Evolutionary conservation across 139 green algal species (phyloP).

Genomic region (Medakamo hakoo): DNA sequence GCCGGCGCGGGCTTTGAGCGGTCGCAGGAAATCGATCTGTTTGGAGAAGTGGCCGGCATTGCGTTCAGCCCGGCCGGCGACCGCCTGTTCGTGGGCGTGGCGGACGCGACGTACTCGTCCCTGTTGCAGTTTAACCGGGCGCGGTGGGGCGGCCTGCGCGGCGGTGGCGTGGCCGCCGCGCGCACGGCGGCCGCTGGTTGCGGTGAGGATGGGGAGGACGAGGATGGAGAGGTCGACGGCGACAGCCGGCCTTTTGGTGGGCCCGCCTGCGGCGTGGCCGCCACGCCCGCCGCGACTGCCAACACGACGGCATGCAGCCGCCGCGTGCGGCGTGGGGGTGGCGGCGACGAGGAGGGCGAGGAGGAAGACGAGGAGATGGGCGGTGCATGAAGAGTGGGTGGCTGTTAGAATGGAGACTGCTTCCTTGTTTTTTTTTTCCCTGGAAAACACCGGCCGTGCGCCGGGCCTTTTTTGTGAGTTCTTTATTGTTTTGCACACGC

Average conservation of each 20-base stretch:
- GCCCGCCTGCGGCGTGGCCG: too few relatives aligned
- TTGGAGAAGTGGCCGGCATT: conserved; percentile 43
- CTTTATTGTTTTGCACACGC: neutral
- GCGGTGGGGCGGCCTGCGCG: too few relatives aligned
- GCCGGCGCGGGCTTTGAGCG: conserved; percentile 16
- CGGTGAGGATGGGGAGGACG: too few relatives aligned
- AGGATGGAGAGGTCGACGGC: neutral
- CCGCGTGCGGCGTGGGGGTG: too few relatives aligned
- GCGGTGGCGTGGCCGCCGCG: too few relatives aligned
- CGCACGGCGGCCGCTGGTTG: too few relatives aligned
- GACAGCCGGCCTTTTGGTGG: too few relatives aligned
- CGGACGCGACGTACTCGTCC: conserved; percentile 14
- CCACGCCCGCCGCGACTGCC: too few relatives aligned
- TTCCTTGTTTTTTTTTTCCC: neutral
- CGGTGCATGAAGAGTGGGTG: neutral
- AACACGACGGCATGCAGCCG: too few relatives aligned
- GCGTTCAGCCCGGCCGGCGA: conserved; percentile 20
- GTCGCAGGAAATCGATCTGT: conserved; percentile 65
- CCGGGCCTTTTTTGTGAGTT: neutral
- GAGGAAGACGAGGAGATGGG: neutral
- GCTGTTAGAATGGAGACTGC: neutral
- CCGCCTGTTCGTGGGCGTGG: conserved; percentile 15
- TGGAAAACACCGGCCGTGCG: neutral
- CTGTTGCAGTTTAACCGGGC: conserved; percentile 13
- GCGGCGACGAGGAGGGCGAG: too few relatives aligned